Evolutionary conservation across 257 asterid species (phyloP).

Genomic region (Nicotiana noctiflora): DNA sequence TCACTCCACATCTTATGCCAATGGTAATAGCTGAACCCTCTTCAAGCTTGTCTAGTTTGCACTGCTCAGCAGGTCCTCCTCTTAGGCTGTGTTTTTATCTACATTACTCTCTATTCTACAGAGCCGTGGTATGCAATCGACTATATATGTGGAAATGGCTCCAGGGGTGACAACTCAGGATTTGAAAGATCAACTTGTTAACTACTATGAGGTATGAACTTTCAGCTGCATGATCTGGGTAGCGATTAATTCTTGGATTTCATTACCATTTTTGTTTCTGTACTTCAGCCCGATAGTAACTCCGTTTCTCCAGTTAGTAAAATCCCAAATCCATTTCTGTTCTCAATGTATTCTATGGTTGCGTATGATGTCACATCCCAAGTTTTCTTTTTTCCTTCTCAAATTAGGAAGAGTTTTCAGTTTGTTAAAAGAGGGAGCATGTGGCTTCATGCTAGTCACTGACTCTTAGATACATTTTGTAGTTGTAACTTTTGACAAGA

Average conservation of each 20-base stretch:
- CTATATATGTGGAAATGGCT: slow-evolving; percentile 87
- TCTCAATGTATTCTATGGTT: neutral
- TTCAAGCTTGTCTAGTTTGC: neutral
- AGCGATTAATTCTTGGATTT: neutral
- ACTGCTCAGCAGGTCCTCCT: neutral
- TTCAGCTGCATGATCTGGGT: neutral
- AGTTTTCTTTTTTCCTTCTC: neutral
- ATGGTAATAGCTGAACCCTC: slow-evolving; percentile 51
- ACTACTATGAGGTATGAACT: slow-evolving; percentile 57
- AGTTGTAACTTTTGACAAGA: neutral
- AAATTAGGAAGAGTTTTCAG: neutral
- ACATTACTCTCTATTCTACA: slow-evolving; percentile 17
- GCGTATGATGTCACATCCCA: neutral
- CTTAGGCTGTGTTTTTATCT: neutral
- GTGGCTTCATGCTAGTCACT: neutral
- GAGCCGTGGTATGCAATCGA: slow-evolving; percentile 99
- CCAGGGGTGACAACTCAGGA: slow-evolving; percentile 66
- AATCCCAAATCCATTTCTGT: neutral
- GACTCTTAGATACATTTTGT: neutral
- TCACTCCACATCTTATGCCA: slow-evolving; percentile 96
- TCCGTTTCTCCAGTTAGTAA: neutral
- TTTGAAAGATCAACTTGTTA: slow-evolving; percentile 45
- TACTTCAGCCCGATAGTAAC: neutral
- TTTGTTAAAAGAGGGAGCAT: neutral
- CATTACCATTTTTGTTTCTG: neutral